Percentiles rank a stretch among this genome's conserved stretches.
phyloP scores from a whole-genome alignment of 768 basidiomycete species.

The Termitomyces sp. region DNA sequence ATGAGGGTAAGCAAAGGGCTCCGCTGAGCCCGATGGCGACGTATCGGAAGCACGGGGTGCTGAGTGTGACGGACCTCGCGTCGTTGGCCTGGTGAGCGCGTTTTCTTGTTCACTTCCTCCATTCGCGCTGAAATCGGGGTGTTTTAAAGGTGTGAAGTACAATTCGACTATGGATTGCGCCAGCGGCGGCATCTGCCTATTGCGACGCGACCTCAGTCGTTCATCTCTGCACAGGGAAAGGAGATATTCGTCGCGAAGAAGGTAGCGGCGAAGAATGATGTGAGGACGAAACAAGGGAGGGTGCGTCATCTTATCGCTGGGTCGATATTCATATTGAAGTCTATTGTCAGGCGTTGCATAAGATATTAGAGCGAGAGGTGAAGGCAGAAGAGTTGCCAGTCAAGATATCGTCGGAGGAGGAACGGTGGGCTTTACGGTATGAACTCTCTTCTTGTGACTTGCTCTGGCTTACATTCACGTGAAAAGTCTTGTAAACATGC shows the following conservation, averaged over 20 bases:
- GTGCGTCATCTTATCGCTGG: constrained; percentile 29
- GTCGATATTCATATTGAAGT: not conserved
- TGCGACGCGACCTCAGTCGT: constrained; percentile 46
- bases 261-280: constrained; percentile 52
- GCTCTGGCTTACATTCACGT: not conserved
- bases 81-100: constrained; percentile 54
- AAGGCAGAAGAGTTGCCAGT: constrained; percentile 53
- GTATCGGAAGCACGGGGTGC: constrained; percentile 38
- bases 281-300: constrained; percentile 45
- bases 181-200: constrained; percentile 49
- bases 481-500: constrained; percentile 66
- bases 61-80: constrained; percentile 63
- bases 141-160: constrained; percentile 68
- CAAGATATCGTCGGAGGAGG: constrained; percentile 49
- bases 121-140: not conserved
- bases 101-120: not conserved
- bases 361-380: constrained; percentile 70
- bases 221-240: constrained; percentile 55
- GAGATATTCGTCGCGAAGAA: constrained; percentile 47
- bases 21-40: constrained; percentile 30
- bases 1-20: not conserved
- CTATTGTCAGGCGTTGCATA: constrained; percentile 59
- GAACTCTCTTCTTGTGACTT: constrained; percentile 10
- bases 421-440: constrained; percentile 75
- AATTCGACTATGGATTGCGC: constrained; percentile 70